Base-by-base conservation (phyloP, 1,284 basidiomycete genomes). In the Trichosporon faecale region DNA sequence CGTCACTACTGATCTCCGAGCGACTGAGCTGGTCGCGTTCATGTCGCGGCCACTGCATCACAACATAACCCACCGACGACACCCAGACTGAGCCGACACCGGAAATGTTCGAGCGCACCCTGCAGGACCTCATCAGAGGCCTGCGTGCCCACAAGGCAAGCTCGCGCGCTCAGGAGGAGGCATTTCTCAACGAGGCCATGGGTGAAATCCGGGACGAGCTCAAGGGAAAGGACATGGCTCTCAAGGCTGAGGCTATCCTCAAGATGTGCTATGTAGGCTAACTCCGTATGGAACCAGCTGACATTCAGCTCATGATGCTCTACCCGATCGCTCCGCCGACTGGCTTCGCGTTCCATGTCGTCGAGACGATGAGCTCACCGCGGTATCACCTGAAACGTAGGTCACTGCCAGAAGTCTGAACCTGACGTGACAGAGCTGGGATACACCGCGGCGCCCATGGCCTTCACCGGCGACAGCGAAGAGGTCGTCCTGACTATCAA, bases 401-500 rank as follows among this genome's bases (percentile, higher is more conserved):
- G 82, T 76, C 14, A n/a, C 18, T 11, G 4, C 6, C 57, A 6
- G 31, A 11, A 3, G 14, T 31, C 8, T 11, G 21, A 52, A 18
- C 21, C 57, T 61, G 57, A 61, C 29, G 64, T 16, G 0, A 0
- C 68, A 84, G 90, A 90, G 52, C 91, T 98, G 60, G 97, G 97
- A 16, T 99, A 99, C 84, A 89, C 99, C 16, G 97, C 93, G 0
- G 95, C 97, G 0, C 87, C 89, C 0, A 93, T 97, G 82, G 95
- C 94, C 0, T 99, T 99, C 82, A 88, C 91, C 33, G 89, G 93
- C 73, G 93, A 97, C 72, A 98, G 95, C 0, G 96, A 99, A 77
- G 96, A 99, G 46, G 89, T 98, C 25, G 98, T 99, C 87, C 88
- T 99, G 61, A 97, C 96, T 0, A 98, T 97, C 9, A 99, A 99